Evolutionary conservation across 352 stramenopile species (phyloP), one percentile per base, ranked within the genome.

Genomic region (Phytophthora citrophthora): DNA sequence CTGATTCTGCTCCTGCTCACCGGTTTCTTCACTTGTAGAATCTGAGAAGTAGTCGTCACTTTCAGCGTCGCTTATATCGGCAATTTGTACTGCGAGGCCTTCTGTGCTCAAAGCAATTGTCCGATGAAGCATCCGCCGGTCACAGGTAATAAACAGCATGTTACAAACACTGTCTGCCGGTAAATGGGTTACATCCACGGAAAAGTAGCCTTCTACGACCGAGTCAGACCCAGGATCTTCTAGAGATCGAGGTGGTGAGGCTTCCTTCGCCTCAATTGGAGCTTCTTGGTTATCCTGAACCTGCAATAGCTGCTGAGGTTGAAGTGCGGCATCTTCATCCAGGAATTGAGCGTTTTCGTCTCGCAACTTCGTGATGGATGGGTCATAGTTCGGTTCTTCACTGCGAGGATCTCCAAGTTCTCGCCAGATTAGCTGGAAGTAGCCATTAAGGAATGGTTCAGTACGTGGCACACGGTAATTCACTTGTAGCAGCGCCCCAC

Each of bases 391-490:
- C 13, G 80, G 80, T 50, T 88, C 69, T 26, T 88, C 76, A 24
- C 76, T 86, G 15, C 78, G 67, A 39, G 81, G 64, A 18, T 90
- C 71, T 20, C 72, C 65, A 34, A 66, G 49, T 11, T 64, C 62
- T 15, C 81, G 69, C 81, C 81, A 90, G n/a, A 90, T 79, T 8
- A 90, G 50, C 63, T 90, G 81, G 46, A 90, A 87, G 69, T 90
- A 90, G 15, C 81, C 81, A 45, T 82, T 61, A 9, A 87, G 13
- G 39, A 88, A 77, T 5, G 60, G 49, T 4, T 87, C 78, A 2
- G 58, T 26, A 12, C 68, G 61, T 3, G 81, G 81, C 3, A 90
- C 38, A 31, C 70, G 61, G 61, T 88, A 90, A 6, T 68, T 77
- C 8, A 90, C 59, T 5, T 74, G 74, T 23, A 90, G 38, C 0